Evolutionary conservation across 2,329 filamentous ascomycete species (phyloP).

Genomic region (Chaetomium sp.): DNA sequence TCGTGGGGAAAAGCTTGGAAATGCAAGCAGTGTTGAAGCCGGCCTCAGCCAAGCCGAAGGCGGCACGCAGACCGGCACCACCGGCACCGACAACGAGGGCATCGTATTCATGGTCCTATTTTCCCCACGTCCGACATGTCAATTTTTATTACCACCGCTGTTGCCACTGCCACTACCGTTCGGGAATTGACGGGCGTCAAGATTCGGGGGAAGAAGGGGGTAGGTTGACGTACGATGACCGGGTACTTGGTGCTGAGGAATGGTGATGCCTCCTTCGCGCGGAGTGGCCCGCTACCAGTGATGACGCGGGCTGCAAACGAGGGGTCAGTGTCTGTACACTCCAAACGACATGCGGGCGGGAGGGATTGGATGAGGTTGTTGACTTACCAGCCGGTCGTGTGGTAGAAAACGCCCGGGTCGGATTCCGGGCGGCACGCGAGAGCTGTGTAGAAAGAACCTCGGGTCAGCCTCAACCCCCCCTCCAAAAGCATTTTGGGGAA

Average conservation of each 20-base stretch:
- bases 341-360: not conserved
- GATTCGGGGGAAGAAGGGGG: too few species aligned
- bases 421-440: slow-evolving; percentile 51
- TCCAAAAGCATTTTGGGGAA: not conserved
- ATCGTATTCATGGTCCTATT: slow-evolving; percentile 94
- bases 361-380: not conserved
- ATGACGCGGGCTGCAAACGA: slow-evolving; percentile 66
- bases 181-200: too few species aligned
- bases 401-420: slow-evolving; percentile 77
- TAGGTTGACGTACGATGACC: slow-evolving; percentile 64
- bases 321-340: not conserved
- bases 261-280: slow-evolving; percentile 87
- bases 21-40: slow-evolving; percentile 88
- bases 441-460: slow-evolving; percentile 41
- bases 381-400: slow-evolving; percentile 70
- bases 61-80: slow-evolving; percentile 73
- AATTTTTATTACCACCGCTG: too few species aligned
- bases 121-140: too few species aligned
- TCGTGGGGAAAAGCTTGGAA: slow-evolving; percentile 78
- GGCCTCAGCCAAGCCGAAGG: slow-evolving; percentile 79
- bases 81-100: slow-evolving; percentile 86
- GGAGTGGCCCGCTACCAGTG: slow-evolving; percentile 67
- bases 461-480: slow-evolving; percentile 20
- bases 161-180: too few species aligned
- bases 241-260: slow-evolving; percentile 87